phyloP scores from a whole-genome alignment of 768 basidiomycete species.

The Suillus clintonianus region DNA sequence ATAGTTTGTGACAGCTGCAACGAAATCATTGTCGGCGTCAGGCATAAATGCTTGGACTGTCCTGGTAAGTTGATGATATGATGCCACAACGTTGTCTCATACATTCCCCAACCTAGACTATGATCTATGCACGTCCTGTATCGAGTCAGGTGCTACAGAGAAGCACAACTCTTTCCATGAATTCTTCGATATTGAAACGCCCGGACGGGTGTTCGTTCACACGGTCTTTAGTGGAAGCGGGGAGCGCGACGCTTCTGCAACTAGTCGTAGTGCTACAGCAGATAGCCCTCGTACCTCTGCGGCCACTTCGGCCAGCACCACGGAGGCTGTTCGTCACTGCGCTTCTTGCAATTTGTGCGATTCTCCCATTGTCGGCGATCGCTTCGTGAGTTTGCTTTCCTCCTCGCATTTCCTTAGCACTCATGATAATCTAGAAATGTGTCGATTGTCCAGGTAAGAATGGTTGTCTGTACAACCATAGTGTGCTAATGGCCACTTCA shows the following conservation, averaged over 20 bases:
- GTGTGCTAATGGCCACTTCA: slow-evolving; percentile 8
- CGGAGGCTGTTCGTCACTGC: slow-evolving; percentile 48
- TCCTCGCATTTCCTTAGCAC: slow-evolving; percentile 1
- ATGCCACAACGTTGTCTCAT: background rate
- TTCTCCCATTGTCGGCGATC: slow-evolving; percentile 63
- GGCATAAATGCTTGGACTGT: slow-evolving; percentile 84
- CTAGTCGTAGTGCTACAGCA: slow-evolving; percentile 5
- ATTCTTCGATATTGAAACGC: slow-evolving; percentile 68
- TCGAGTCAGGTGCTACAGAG: slow-evolving; percentile 49
- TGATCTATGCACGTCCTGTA: slow-evolving; percentile 67
- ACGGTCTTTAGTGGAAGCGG: slow-evolving; percentile 51
- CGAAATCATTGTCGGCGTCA: slow-evolving; percentile 56
- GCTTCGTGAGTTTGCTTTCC: slow-evolving; percentile 57
- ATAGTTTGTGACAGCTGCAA: slow-evolving; percentile 71
- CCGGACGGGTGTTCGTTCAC: slow-evolving; percentile 67
- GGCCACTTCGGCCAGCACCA: background rate
- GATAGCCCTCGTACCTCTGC: background rate
- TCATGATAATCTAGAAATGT: slow-evolving; percentile 64
- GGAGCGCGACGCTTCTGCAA: slow-evolving; percentile 23
- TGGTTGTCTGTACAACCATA: background rate
- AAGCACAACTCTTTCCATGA: slow-evolving; percentile 64
- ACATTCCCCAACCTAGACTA: slow-evolving; percentile 50
- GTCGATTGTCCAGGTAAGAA: slow-evolving; percentile 56
- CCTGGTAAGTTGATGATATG: slow-evolving; percentile 45
- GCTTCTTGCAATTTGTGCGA: slow-evolving; percentile 82